Evolutionary conservation across 345 rosid species (phyloP).

Genomic region (Camelina neglecta): DNA sequence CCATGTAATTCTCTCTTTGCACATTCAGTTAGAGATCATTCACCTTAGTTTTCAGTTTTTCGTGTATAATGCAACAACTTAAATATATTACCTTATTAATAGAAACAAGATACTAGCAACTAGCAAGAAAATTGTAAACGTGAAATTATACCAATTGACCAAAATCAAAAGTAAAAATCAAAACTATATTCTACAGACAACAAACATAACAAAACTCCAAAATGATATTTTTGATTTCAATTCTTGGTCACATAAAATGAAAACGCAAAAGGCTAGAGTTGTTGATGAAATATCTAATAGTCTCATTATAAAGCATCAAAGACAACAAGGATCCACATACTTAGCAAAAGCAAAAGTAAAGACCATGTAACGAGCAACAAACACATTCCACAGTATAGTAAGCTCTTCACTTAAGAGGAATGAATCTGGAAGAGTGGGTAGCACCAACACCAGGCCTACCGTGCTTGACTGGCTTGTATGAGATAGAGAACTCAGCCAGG

Average conservation of each 20-base stretch:
- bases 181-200: not conserved
- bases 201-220: not conserved
- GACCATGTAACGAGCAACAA: conserved; percentile 20
- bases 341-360: not conserved
- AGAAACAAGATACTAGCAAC: too few relatives aligned
- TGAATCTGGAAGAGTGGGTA: conserved; percentile 96
- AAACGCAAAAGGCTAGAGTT: conserved; percentile 10
- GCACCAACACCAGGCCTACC: conserved; percentile 99
- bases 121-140: too few relatives aligned
- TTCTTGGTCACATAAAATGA: not conserved
- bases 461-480: conserved; percentile 95
- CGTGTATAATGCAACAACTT: too few relatives aligned
- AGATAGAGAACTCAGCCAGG: conserved; percentile 82
- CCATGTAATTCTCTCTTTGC: too few relatives aligned
- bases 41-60: too few relatives aligned
- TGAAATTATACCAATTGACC: not conserved
- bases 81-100: too few relatives aligned
- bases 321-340: conserved; percentile 37
- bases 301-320: conserved; percentile 19
- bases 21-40: too few relatives aligned
- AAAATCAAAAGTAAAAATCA: not conserved
- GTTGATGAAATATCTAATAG: conserved; percentile 17
- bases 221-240: conserved; percentile 17
- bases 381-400: conserved; percentile 16
- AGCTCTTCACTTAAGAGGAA: conserved; percentile 77